A percentile compares a stretch with the other conserved stretches of the same genome.
Evolutionary conservation across 2,329 filamentous ascomycete species (phyloP).

Genomic region (Pochonia chlamydosporia): DNA sequence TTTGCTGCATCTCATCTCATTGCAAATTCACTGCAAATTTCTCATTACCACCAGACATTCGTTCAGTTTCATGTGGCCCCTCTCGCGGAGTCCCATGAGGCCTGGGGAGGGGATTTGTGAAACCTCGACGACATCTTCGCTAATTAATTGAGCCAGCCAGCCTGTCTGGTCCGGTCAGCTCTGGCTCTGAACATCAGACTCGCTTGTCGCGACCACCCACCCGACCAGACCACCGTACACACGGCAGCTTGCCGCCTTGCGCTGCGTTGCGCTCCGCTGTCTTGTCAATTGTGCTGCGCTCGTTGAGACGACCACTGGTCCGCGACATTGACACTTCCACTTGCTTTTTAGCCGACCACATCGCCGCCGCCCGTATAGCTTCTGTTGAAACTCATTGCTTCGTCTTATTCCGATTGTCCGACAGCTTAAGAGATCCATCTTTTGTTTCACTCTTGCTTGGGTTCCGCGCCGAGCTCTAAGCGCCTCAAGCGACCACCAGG

Average conservation of each 20-base stretch:
- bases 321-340: neutral
- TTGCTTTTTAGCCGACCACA: neutral
- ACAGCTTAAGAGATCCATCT: neutral
- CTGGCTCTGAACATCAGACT: neutral
- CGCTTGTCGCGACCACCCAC: neutral
- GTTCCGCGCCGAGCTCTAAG: neutral
- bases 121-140: neutral
- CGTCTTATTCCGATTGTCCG: neutral
- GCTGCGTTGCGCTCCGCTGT: neutral
- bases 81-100: constrained; percentile 12
- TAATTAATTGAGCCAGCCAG: neutral
- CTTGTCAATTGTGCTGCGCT: too few relatives aligned
- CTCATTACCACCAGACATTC: neutral
- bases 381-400: neutral
- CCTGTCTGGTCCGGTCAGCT: too few relatives aligned
- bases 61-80: constrained; percentile 14
- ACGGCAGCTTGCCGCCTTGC: too few relatives aligned
- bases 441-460: neutral
- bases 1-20: neutral
- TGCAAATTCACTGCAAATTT: neutral
- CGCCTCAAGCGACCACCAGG: neutral
- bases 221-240: too few relatives aligned
- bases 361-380: neutral
- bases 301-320: neutral
- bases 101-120: constrained; percentile 18